Base-by-base conservation (phyloP, 768 basidiomycete species). In the Rhodotorula babjevae region DNA sequence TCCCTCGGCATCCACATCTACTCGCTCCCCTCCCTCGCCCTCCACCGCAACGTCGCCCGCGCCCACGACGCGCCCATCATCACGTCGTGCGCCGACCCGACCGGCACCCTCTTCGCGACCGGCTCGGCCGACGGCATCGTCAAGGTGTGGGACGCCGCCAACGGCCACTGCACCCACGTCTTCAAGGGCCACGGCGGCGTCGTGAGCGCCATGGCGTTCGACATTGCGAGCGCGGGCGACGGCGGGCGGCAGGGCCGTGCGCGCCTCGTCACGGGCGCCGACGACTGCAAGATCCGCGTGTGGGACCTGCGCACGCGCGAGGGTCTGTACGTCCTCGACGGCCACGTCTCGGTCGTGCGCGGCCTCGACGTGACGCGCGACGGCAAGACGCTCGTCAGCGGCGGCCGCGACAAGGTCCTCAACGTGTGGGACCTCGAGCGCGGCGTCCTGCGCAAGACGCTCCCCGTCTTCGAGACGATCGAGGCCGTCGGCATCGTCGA, bases 181-280 rank as follows among this genome's bases (percentile, higher is more conserved):
- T 93, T 95, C 85, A 90, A 90, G 78, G 95, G 94, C 4, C 96
- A 98, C 79, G 96, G 94, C 10, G 96, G 96, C n/a, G 91, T 96
- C 71, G 89, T 99, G 80, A 91, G 90, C 76, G 93, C 95, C 25
- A 83, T 98, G 71, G 83, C 86, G 36, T 99, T 94, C 82, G 90
- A 89, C 80, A 91, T 89, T 77, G 88, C 88, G 82, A 47, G 82
- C 84, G 42, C 80, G 76, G 53, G 83, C 83, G 71, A 72, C 40
- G 72, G 72, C 25, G 67, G 72, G 31, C 65, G 81, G 76, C 31
- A 76, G 83, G 64, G 83, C 82, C 68, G 73, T 47, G 56, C 94
- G 85, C 88, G 88, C 75, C 86, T 98, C 53, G 85, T 94, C 67
- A 94, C 94, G 0, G 95, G 90, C 11, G 94, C 92, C 42, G 90